Evolutionary conservation across 2,329 filamentous ascomycete species (phyloP), one percentile per base, ranked within the genome.

Genomic region (Alternaria dauci): DNA sequence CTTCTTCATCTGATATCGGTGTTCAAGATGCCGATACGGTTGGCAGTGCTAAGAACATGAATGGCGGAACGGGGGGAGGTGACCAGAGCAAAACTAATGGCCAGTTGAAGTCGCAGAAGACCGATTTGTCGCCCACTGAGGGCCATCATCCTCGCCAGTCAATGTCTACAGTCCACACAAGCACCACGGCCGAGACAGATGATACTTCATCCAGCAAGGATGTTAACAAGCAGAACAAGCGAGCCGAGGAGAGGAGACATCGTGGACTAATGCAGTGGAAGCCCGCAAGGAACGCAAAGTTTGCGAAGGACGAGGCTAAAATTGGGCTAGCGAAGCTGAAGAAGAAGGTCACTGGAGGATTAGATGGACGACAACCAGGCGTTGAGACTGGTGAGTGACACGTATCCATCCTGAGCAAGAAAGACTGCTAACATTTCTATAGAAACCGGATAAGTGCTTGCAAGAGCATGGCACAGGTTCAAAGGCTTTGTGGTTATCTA

Each of bases 211-310:
- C 69, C 39, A 67, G 61, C 73, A 88, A 88, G 74, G 85, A 89
- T 23, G 88, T 90, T 75, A 88, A 88, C 70, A 83, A 84, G 58
- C 85, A 88, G 63, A 92, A 89, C 74, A 88, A 90, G 64, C 88
- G 91, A 48, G 80, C 82, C 46, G 84, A 97, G 75, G 90, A 94
- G 76, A 87, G 94, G 0, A 93, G 94, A 80, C 93, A 97, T 69
- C 86, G 94, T 11, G 94, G 94, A 0, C 72, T 97, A 74, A 96
- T 97, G 92, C 94, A 98, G 78, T 98, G 94, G 93, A 91, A 89
- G 73, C 94, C 94, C 0, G 91, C 94, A 76, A 85, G 94, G 41
- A 97, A 97, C 75, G 83, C 88, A 23, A 88, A 89, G 67, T 98
- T 97, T 77, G 94, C 90, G 43, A 96, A 95, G 80, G 86, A 97